Evolutionary conservation across 176 grass and related monocot species (phyloP).

Genomic region (Oryza rufipogon): DNA sequence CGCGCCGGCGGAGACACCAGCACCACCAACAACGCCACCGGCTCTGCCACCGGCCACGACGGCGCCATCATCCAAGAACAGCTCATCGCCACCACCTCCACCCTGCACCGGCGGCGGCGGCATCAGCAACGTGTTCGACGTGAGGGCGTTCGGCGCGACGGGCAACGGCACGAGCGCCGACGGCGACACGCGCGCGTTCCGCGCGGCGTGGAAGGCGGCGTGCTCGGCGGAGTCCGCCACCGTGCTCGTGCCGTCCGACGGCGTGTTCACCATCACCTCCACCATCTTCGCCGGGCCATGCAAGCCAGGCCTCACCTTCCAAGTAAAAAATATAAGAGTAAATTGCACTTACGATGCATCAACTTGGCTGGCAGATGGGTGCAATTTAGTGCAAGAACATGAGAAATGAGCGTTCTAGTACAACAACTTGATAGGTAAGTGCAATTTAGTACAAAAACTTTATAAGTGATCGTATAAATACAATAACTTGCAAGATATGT

Average conservation of each 20-base stretch:
- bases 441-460: too few species aligned
- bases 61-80: not conserved
- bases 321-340: too few species aligned
- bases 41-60: conserved; percentile 3
- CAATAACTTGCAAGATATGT: too few species aligned
- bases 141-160: conserved; percentile 57
- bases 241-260: conserved; percentile 68
- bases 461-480: too few species aligned
- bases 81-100: not conserved
- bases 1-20: not conserved
- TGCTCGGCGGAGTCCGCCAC: conserved; percentile 39
- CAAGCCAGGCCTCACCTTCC: conserved; percentile 45
- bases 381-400: too few species aligned
- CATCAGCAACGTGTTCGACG: conserved; percentile 53
- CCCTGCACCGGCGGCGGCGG: too few species aligned
- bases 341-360: too few species aligned
- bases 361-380: too few species aligned
- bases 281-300: conserved; percentile 74
- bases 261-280: conserved; percentile 72
- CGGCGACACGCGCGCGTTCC: conserved; percentile 69
- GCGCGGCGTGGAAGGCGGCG: conserved; percentile 67
- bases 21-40: not conserved
- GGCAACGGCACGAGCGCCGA: conserved; percentile 47
- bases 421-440: too few species aligned
- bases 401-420: too few species aligned